Evolutionary conservation across 2,329 filamentous ascomycete genomes (phyloP), one percentile per base, ranked within the genome.

Genomic region (Pseudogymnoascus sp.): DNA sequence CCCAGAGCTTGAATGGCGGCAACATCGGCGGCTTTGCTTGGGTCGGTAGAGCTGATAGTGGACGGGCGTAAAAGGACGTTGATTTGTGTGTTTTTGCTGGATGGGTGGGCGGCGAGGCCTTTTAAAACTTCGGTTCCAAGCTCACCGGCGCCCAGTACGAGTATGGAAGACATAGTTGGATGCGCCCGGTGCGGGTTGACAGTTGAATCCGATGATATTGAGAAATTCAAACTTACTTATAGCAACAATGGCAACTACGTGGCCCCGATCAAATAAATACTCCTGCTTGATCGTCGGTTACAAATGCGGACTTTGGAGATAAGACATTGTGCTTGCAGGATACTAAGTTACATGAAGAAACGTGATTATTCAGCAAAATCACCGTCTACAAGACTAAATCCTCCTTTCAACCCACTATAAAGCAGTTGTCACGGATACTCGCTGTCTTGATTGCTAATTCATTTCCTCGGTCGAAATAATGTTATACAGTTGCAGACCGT

Each of bases 81-180:
- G 16, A 86, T 69, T 54, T 54, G n/a, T 18, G 47, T 54, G 11
- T 54, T 9, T n/a, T 70, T 70, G 6, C 70, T 71, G 14, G 64
- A 61, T n/a, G 67, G 30, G 0, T 79, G 76, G 65, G 86, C 57
- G 12, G 74, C 69, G 6, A 89, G 76, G 9, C 78, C 74, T 33
- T 76, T 70, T 14, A 88, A 73, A 62, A 88, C 75, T 14, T 81
- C 76, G 4, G 76, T 73, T 57, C 86, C 86, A 12, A 89, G 80
- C 73, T 89, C 86, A 62, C 86, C 86, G n/a, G 83, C 82, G 59
- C 86, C 86, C 62, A 89, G 74, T 58, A 89, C 76, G 58, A 88
- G 82, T 61, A 87, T 64, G 14, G 64, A 60, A 16, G 16, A 22
- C 47, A 54, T 54, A 8, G 9, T 33, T 6, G 28, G n/a, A 33